phyloP scores from a whole-genome alignment of 1,139 yeast genomes.

The Eremothecium sinecaudum region DNA sequence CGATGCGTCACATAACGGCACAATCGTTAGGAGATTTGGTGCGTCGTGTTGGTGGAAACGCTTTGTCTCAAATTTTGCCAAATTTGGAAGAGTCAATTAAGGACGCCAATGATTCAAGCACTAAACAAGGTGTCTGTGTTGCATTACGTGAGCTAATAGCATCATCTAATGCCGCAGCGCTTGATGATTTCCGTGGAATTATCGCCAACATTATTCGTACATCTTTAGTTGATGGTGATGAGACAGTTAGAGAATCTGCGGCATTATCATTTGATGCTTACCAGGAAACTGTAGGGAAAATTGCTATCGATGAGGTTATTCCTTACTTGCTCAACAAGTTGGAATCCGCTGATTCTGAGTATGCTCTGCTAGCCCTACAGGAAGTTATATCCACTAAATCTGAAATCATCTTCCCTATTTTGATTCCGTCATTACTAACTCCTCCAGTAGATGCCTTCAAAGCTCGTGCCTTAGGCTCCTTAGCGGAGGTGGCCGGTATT shows the following conservation, averaged over 20 bases:
- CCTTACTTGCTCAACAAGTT: conserved; percentile 73
- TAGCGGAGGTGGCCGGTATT: conserved; percentile 85
- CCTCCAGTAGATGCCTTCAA: conserved; percentile 80
- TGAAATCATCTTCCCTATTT: conserved; percentile 85
- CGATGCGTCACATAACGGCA: conserved; percentile 82
- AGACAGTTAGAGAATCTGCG: conserved; percentile 78
- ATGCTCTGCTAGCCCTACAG: conserved; percentile 79
- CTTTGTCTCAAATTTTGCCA: conserved; percentile 76
- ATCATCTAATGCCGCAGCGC: conserved; percentile 57
- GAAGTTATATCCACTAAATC: conserved; percentile 90
- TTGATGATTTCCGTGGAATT: conserved; percentile 55
- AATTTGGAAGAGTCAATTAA: conserved; percentile 63
- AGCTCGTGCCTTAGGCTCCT: conserved; percentile 77
- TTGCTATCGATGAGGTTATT: conserved; percentile 77
- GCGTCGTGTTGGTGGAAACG: conserved; percentile 87
- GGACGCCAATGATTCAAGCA: conserved; percentile 55
- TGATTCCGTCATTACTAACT: conserved; percentile 73
- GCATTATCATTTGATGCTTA: conserved; percentile 84
- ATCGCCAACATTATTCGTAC: conserved; percentile 69
- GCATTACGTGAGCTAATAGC: conserved; percentile 80
- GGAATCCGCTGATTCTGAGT: conserved; percentile 57
- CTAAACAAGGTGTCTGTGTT: conserved; percentile 93
- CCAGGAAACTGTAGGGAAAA: conserved; percentile 72
- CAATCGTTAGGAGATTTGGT: conserved; percentile 92
- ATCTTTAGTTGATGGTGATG: conserved; percentile 67